These are phyloP conservation scores for Sparassis latifolia DNA, from an alignment of 1,284 basidiomycete species.

Conservation along the genomic window DNA sequence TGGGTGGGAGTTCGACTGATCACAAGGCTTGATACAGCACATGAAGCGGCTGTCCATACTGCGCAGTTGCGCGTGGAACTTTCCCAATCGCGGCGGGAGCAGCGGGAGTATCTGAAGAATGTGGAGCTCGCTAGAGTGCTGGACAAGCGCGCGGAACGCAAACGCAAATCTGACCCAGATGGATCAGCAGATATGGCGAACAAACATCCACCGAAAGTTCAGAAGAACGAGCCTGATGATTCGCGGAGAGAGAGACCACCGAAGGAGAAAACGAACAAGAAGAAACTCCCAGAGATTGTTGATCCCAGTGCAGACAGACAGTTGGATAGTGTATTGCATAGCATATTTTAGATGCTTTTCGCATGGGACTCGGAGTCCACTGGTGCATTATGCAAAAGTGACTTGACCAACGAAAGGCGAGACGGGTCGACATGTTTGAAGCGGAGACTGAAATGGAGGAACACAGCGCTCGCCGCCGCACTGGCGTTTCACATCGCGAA, in stretches of 20 bases:
- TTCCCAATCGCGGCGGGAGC: constrained; percentile 82
- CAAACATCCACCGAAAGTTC: background rate
- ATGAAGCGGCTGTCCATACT: constrained; percentile 86
- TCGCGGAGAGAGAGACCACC: constrained; percentile 23
- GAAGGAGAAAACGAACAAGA: constrained; percentile 27
- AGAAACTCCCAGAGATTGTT: constrained; percentile 8
- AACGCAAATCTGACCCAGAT: constrained; percentile 24
- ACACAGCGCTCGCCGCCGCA: constrained; percentile 12
- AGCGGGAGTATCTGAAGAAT: constrained; percentile 90
- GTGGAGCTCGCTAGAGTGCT: constrained; percentile 92
- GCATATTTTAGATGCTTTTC: constrained; percentile 39
- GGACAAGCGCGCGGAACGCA: constrained; percentile 79
- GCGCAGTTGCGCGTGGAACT: constrained; percentile 89
- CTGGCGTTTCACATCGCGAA: constrained; percentile 56
- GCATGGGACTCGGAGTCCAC: too few relatives aligned
- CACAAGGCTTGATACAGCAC: constrained; percentile 47
- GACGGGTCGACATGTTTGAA: constrained; percentile 16
- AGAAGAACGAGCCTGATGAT: constrained; percentile 10
- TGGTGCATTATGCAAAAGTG: too few relatives aligned
- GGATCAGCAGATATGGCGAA: constrained; percentile 4
- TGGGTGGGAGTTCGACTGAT: background rate
- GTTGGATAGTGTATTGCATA: constrained; percentile 46
- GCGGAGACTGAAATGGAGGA: constrained; percentile 38
- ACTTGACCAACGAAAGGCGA: background rate
- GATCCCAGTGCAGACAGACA: constrained; percentile 22